phyloP scores from a whole-genome alignment of 2,329 filamentous ascomycete genomes.

The Parastagonospora avenae region DNA sequence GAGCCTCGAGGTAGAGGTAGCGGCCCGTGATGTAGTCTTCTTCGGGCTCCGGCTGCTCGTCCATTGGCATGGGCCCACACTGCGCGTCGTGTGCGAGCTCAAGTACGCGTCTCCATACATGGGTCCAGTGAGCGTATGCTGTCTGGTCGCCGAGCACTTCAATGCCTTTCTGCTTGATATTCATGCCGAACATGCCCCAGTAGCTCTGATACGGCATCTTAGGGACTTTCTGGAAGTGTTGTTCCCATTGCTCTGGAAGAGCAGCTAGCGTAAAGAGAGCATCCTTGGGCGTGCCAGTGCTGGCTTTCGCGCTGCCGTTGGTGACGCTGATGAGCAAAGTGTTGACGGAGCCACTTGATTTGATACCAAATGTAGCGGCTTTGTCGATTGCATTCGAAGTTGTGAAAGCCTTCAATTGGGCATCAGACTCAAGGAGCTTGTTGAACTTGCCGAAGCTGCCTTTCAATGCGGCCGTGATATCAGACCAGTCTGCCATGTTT shows the following conservation, averaged over 20 bases:
- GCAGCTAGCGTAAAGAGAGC: constrained; percentile 49
- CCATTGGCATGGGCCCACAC: constrained; percentile 51
- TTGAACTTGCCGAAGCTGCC: constrained; percentile 38
- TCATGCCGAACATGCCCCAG: constrained; percentile 56
- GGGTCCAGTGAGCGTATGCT: constrained; percentile 52
- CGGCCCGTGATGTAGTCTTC: constrained; percentile 54
- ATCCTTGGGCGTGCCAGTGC: constrained; percentile 36
- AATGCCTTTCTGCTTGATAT: constrained; percentile 56
- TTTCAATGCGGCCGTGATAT: constrained; percentile 39
- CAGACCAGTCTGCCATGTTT: constrained; percentile 40
- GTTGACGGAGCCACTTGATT: constrained; percentile 41
- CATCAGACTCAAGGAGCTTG: constrained; percentile 40
- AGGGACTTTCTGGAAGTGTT: constrained; percentile 52
- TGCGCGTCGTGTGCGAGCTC: constrained; percentile 56
- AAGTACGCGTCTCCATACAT: constrained; percentile 55
- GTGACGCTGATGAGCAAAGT: constrained; percentile 40
- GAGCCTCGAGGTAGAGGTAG: constrained; percentile 54
- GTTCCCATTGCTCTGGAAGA: constrained; percentile 53
- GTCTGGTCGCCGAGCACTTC: constrained; percentile 54
- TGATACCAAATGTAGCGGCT: constrained; percentile 42
- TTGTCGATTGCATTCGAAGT: constrained; percentile 42
- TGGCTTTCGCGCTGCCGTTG: constrained; percentile 37
- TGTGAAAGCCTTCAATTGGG: constrained; percentile 43
- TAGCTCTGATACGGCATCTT: constrained; percentile 53
- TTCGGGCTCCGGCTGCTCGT: constrained; percentile 43